These are phyloP conservation scores for Salinomyces thailandicus DNA, from an alignment of 2,329 filamentous ascomycete species.

Conservation along the genomic window DNA sequence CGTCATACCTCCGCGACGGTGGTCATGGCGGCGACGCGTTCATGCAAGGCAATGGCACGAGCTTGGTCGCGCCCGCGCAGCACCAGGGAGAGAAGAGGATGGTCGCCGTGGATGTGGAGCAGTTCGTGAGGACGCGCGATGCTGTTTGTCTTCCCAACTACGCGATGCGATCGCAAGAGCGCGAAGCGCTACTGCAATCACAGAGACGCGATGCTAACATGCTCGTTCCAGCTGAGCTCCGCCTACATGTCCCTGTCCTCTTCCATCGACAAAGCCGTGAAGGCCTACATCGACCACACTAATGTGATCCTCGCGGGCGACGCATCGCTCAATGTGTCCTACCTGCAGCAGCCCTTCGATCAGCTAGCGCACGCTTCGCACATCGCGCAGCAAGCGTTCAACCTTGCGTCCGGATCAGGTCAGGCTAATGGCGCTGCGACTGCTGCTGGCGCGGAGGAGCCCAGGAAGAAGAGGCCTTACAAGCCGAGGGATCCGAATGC, in stretches of 20 bases:
- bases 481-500: conserved; percentile 69
- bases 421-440: neutral
- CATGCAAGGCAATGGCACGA: neutral
- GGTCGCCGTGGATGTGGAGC: conserved; percentile 24
- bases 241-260: conserved; percentile 70
- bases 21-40: neutral
- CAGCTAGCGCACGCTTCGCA: conserved; percentile 15
- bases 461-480: conserved; percentile 32
- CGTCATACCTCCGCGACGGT: neutral
- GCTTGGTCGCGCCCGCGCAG: neutral
- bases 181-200: too few species aligned
- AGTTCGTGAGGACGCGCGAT: conserved; percentile 71
- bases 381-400: conserved; percentile 15
- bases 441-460: conserved; percentile 13
- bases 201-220: neutral
- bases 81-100: conserved; percentile 3
- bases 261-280: conserved; percentile 66
- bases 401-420: neutral
- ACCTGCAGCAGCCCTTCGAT: conserved; percentile 21
- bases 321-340: conserved; percentile 22
- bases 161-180: neutral
- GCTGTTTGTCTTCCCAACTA: conserved; percentile 52
- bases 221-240: conserved; percentile 53
- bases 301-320: conserved; percentile 60
- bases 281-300: conserved; percentile 80